These are phyloP conservation scores for Cyclotella baltica DNA, from an alignment of 108 stramenopile genomes.

Conservation along the genomic window DNA sequence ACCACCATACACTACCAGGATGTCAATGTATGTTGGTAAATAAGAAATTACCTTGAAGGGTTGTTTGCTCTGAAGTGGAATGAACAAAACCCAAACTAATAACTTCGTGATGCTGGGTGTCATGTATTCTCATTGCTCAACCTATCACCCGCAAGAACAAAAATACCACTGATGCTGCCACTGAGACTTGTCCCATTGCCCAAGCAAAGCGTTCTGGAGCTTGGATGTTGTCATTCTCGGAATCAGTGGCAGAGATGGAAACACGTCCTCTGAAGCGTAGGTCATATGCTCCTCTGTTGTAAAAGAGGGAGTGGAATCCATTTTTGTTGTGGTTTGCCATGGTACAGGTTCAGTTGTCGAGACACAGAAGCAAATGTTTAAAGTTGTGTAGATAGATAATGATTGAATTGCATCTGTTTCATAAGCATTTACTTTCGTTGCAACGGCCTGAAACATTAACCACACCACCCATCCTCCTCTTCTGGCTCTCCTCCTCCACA, in stretches of 20 bases:
- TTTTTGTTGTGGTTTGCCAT: slow-evolving; percentile 9
- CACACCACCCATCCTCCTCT: slow-evolving; percentile 14
- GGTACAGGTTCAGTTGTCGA: too few relatives aligned
- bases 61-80: too few relatives aligned
- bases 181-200: slow-evolving; percentile 35
- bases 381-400: too few relatives aligned
- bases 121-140: slow-evolving; percentile 18
- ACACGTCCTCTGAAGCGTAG: slow-evolving; percentile 29
- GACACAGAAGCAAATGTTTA: background rate
- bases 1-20: too few relatives aligned
- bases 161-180: slow-evolving; percentile 36
- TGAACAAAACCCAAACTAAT: background rate
- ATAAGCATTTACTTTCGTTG: slow-evolving; percentile 22
- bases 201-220: slow-evolving; percentile 26
- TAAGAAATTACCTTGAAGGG: too few relatives aligned
- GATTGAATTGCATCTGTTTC: too few relatives aligned
- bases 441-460: slow-evolving; percentile 34
- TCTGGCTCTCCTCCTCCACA: slow-evolving; percentile 29
- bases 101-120: too few relatives aligned
- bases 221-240: slow-evolving; percentile 20
- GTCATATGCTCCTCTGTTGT: slow-evolving; percentile 32
- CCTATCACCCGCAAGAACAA: slow-evolving; percentile 38
- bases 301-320: slow-evolving; percentile 32
- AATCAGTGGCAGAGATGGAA: slow-evolving; percentile 32
- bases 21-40: too few relatives aligned